Base-by-base conservation (phyloP, 805 yeast genomes). In the Schizosaccharomyces lindneri region DNA sequence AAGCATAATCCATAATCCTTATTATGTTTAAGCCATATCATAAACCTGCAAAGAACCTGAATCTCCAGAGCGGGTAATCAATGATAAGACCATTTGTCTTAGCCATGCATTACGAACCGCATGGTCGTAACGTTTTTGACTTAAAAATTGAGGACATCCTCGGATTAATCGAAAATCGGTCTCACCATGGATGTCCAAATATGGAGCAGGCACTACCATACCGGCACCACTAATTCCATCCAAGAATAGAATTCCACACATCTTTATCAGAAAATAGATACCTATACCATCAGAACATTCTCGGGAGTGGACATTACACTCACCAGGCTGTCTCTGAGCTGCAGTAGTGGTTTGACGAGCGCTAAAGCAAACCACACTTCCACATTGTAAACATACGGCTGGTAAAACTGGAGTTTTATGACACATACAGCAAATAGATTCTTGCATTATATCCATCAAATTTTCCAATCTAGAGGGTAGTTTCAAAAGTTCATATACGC, bases 351-450 rank as follows among this genome's bases (percentile, higher is more conserved):
- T 43, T 19, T 43, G 48, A 5, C 48, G 48, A 73, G 80, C 60
- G 67, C 88, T 95, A n/a, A 82, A 72, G 64, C 82, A 81, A 29
- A 86, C 76, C 5, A 82, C 75, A 9, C 73, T 72, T 0, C 88
- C 93, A 72, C 98, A 93, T 64, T 82, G 83, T 62, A 90, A 72
- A 68, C 98, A 90, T 7, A 90, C 74, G 0, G 95, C 95, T 0
- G 95, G 93, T 65, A 88, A 95, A 3, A 72, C 64, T 0, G 77
- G 74, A 19, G 65, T 61, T 29, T 51, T 61, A 3, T 59, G 60
- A 59, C 76, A 74, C 76, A 66, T 69, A 72, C 29, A 13, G 73
- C 73, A 55, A 72, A 57, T 61, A 60, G 60, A 21, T 24, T 60
- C 61, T 21, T 59, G 62, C 9, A 78, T 74, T 46, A 78, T 74